Base-by-base conservation (phyloP, 2,329 filamentous ascomycete genomes). In the Acrodontium crateriforme region DNA sequence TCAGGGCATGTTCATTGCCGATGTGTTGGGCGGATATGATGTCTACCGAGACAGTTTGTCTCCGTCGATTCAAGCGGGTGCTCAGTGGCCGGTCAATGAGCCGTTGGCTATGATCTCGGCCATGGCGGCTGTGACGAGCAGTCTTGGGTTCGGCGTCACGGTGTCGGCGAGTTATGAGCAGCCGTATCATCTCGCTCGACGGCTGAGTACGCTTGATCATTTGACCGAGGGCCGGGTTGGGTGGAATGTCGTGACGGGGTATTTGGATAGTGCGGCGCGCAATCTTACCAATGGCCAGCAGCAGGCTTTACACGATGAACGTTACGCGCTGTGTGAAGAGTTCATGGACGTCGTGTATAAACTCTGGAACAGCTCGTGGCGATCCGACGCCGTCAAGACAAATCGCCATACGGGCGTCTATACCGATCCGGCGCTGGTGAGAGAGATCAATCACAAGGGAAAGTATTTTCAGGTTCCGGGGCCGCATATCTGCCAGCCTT, bases 161-260 rank as follows among this genome's bases (percentile, higher is more conserved):
- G 65, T 74, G 0, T 67, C 69, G 2, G 78, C 74, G 1, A 77
- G 71, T 0, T 80, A 79, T 36, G 74, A 79, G 46, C 66, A 73
- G 43, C 74, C 75, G 0, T 79, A 77, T 41, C 68, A 76, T 38
- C 55, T 79, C 9, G 74, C 75, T 0, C 53, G 74, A 11, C 55
- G 73, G n/a, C 52, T 79, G 8, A 71, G 67, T 3, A 79, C 74
- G 0, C 58, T 78, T 0, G 75, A 80, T 42, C 75, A 79, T 45
- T 52, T 79, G 7, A 71, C 71, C 1, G 69, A 68, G 25, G 73
- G 74, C n/a, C 59, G 74, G 37, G 30, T 47, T 11, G 35, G 35
- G 5, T 40, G 35, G 30, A 49, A 69, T 53, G 68, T 80, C 27
- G 75, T 79, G 1, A 79, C 75, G 0, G 69, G 71, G 14, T 79